Base-by-base conservation (phyloP, 176 grass and related monocot species). In the Pontederia paniculata region DNA sequence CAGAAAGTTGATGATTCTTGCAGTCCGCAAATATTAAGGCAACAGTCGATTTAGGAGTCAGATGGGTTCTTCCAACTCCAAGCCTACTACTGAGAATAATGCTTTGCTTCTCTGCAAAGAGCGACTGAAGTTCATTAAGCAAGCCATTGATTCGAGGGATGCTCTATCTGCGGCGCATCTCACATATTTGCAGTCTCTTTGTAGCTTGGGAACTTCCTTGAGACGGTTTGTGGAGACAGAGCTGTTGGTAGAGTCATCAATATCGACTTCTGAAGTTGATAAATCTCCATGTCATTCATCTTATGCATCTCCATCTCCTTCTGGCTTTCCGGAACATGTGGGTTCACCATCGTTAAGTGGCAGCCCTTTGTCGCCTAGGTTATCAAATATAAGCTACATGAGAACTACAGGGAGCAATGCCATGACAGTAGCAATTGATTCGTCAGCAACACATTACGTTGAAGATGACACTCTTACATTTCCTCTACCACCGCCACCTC, bases 241-340 rank as follows among this genome's bases (percentile, higher is more conserved):
- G 54, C 66, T 84, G 28, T 75, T 74, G 52, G 81, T 74, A 15
- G 86, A 88, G 45, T 78, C 83, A 23, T 78, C 87, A 14, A 48
- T 98, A 12, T 88, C 87, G 48, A 80, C 82, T 76, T 91, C 93
- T 52, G 87, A 98, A 71, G 71, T 75, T 1, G 86, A 89, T 43
- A 97, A 89, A 60, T 97, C 91, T 8, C 91, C 87, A 14, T 82
- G 80, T 0, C 93, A 88, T 63, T 98, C 87, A 52, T 98, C 93
- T 46, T 77, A 78, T 69, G 86, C 86, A 28, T 89, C 84, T 15
- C 80, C 93, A 0, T 98, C 93, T 0, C 93, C 93, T 69, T 81
- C 87, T 5, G 74, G 54, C 46, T 82, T 60, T 28, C 73, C 37
- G 15, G 81, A 89, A 12, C 77, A 19, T 58, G 13, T 15, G 23